A percentile compares a stretch with the other conserved stretches of the same genome.
phyloP scores from a whole-genome alignment of 805 yeast genomes.

The Hanseniaspora mollemarum region DNA sequence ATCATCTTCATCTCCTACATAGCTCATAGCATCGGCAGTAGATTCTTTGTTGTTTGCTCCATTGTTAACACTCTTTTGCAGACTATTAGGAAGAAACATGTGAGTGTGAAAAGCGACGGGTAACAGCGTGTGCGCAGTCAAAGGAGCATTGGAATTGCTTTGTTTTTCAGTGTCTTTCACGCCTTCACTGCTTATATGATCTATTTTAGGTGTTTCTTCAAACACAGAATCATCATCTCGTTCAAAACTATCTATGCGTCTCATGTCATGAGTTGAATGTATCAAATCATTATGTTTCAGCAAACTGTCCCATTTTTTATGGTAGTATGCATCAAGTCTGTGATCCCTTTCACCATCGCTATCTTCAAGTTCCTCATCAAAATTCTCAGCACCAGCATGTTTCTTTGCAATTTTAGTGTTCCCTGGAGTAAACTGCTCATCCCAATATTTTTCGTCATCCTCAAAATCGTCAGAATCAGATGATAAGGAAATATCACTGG shows the following conservation, averaged over 20 bases:
- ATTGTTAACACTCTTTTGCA: not conserved
- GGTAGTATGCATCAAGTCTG: conserved; percentile 7
- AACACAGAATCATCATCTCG: not conserved
- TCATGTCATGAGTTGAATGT: not conserved
- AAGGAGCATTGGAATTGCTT: conserved; percentile 44
- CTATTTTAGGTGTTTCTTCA: not conserved
- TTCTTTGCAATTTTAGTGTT: not conserved
- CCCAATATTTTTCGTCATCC: conserved; percentile 18
- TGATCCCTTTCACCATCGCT: not conserved
- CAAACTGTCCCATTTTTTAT: conserved; percentile 14
- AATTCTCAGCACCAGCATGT: not conserved
- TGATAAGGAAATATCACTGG: conserved; percentile 25
- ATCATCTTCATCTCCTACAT: conserved; percentile 8
- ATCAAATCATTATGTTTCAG: conserved; percentile 4
- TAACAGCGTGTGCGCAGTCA: conserved; percentile 44
- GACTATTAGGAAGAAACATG: conserved; percentile 37
- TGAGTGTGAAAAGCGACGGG: conserved; percentile 54
- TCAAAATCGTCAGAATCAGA: conserved; percentile 25
- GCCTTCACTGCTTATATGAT: not conserved
- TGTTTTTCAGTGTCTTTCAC: not conserved
- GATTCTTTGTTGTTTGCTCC: not conserved
- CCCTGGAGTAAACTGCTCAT: not conserved
- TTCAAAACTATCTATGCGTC: conserved; percentile 10
- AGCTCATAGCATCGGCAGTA: not conserved
- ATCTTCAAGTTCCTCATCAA: not conserved